Percentiles rank a stretch among this genome's conserved stretches.
phyloP scores from a whole-genome alignment of 2,329 filamentous ascomycete genomes.

The Verticillium nonalfalfae region DNA sequence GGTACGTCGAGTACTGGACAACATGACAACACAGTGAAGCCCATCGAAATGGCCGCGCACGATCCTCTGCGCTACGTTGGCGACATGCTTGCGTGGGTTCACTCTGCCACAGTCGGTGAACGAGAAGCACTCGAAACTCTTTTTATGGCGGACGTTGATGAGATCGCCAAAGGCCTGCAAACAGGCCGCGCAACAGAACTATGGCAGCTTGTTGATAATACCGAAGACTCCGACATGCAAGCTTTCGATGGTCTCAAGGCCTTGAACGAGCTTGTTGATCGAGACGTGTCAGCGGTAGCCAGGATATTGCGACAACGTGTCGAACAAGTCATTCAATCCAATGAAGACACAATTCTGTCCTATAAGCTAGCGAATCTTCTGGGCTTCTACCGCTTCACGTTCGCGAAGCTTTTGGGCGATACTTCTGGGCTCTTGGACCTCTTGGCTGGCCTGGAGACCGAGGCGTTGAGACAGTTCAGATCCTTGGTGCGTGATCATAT shows the following conservation, averaged over 20 bases:
- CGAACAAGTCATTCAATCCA: slow-evolving; percentile 86
- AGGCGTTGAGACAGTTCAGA: slow-evolving; percentile 77
- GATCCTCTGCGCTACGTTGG: slow-evolving; percentile 88
- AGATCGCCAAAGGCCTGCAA: slow-evolving; percentile 76
- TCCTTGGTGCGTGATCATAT: slow-evolving; percentile 75
- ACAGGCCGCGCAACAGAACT: slow-evolving; percentile 76
- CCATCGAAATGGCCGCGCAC: slow-evolving; percentile 89
- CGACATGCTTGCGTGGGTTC: slow-evolving; percentile 96
- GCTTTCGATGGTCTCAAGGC: slow-evolving; percentile 77
- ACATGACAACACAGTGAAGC: slow-evolving; percentile 63
- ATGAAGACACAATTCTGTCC: slow-evolving; percentile 80
- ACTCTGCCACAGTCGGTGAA: slow-evolving; percentile 91
- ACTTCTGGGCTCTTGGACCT: slow-evolving; percentile 64
- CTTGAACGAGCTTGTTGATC: slow-evolving; percentile 78
- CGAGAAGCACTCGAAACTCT: slow-evolving; percentile 85
- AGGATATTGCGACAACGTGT: slow-evolving; percentile 82
- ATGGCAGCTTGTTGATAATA: slow-evolving; percentile 64
- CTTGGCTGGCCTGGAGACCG: slow-evolving; percentile 63
- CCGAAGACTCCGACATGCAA: slow-evolving; percentile 42
- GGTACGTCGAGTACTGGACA: slow-evolving; percentile 56
- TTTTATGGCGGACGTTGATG: slow-evolving; percentile 85
- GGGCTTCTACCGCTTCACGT: slow-evolving; percentile 82
- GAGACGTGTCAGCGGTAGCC: slow-evolving; percentile 74
- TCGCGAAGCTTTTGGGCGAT: slow-evolving; percentile 68
- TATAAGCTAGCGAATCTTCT: slow-evolving; percentile 89